These are phyloP conservation scores for Fusarium sp. DNA, from an alignment of 2,329 filamentous ascomycete species.

Conservation along the genomic window DNA sequence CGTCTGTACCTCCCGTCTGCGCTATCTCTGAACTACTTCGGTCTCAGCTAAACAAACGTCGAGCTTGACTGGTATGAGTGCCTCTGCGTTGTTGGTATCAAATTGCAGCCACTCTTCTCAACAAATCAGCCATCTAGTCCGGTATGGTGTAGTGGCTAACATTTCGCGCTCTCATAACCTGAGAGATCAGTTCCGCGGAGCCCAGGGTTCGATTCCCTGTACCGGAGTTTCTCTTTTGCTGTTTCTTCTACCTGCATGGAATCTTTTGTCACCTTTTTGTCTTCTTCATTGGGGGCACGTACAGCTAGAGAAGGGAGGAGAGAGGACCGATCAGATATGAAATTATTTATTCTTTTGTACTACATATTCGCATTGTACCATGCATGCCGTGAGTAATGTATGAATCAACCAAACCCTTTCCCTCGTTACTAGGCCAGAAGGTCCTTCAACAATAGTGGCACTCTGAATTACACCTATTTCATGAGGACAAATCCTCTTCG, in stretches of 20 bases:
- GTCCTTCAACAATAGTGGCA: background rate
- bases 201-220: slow-evolving; percentile 45
- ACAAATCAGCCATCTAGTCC: slow-evolving; percentile 21
- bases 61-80: background rate
- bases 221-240: slow-evolving; percentile 34
- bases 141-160: slow-evolving; percentile 49
- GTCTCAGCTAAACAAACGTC: background rate
- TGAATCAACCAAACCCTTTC: background rate
- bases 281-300: background rate
- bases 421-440: background rate
- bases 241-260: background rate
- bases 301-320: background rate
- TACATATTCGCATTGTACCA: background rate
- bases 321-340: background rate
- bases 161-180: slow-evolving; percentile 47
- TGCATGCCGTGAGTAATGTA: background rate
- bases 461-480: background rate
- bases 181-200: slow-evolving; percentile 40
- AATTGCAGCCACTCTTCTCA: background rate
- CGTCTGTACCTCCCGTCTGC: too few relatives aligned
- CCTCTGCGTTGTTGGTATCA: accelerated
- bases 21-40: background rate
- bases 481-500: slow-evolving; percentile 20
- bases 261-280: background rate
- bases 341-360: background rate